Percentiles rank a stretch among this genome's conserved stretches.
phyloP scores from a whole-genome alignment of 208 protist genomes.

The Porcisia deanei region DNA sequence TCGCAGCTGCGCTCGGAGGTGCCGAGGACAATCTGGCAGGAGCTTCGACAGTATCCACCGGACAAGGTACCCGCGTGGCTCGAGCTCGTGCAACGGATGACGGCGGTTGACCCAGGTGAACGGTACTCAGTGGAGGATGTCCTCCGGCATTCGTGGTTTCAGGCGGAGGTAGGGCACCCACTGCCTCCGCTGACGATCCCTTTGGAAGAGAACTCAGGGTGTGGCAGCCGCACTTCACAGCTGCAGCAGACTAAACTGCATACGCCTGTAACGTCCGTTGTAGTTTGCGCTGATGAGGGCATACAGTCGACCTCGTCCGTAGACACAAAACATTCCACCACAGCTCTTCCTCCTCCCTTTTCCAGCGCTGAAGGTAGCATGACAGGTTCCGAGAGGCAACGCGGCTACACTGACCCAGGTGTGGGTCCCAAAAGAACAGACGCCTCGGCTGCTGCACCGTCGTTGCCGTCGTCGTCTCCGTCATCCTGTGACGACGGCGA shows the following conservation, averaged over 20 bases:
- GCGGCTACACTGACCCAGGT: neutral
- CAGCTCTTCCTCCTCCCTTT: neutral
- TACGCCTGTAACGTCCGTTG: neutral
- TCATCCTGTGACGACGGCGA: conserved; percentile 3
- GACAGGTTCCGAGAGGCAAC: neutral
- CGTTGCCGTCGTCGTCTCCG: neutral
- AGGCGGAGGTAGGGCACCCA: conserved; percentile 5
- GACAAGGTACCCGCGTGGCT: conserved; percentile 30
- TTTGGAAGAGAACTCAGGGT: conserved; percentile 9
- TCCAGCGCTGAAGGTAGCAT: neutral
- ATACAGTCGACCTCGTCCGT: neutral
- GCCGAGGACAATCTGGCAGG: conserved; percentile 30
- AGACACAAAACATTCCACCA: neutral
- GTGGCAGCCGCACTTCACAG: neutral
- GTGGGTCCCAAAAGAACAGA: neutral
- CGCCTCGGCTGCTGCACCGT: conserved; percentile 1
- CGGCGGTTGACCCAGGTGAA: conserved; percentile 45
- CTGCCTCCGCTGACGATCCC: conserved; percentile 27
- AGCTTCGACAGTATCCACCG: conserved; percentile 21
- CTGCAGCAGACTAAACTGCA: neutral
- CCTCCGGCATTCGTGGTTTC: conserved; percentile 66
- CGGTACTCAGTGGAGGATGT: conserved; percentile 66
- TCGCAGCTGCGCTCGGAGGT: conserved; percentile 34
- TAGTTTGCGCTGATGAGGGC: neutral
- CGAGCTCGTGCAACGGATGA: conserved; percentile 70